A percentile compares a stretch with the other conserved stretches of the same genome.
These are phyloP conservation scores for Hydrangea macrophylla DNA, from an alignment of 148 eudicot genomes.

Conservation along the genomic window DNA sequence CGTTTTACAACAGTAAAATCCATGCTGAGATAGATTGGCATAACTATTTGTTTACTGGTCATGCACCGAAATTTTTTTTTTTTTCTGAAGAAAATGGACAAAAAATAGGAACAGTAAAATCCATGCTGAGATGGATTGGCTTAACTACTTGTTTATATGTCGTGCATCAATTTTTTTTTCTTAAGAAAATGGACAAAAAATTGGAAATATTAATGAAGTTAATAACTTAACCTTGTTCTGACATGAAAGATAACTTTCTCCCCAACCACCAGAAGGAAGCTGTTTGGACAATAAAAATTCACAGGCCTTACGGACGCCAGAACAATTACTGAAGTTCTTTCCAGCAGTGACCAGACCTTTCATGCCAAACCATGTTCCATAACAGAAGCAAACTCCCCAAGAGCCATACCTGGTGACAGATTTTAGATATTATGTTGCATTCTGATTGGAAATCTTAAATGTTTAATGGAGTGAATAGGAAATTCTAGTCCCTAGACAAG, in stretches of 20 bases:
- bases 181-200: too few species aligned
- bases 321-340: constrained; percentile 46
- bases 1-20: too few species aligned
- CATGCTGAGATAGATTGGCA: too few species aligned
- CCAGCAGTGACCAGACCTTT: constrained; percentile 77
- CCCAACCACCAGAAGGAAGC: constrained; percentile 88
- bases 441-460: background rate
- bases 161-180: too few species aligned
- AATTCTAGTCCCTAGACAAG: background rate
- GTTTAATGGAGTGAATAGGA: background rate
- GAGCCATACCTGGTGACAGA: constrained; percentile 73
- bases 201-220: too few species aligned
- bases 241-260: constrained; percentile 94
- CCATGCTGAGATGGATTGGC: too few species aligned
- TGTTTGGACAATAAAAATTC: constrained; percentile 79
- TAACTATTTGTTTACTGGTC: too few species aligned
- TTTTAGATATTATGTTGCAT: background rate
- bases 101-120: too few species aligned
- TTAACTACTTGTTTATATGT: too few species aligned
- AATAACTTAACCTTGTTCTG: constrained; percentile 58
- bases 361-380: constrained; percentile 89
- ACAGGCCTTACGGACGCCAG: constrained; percentile 78
- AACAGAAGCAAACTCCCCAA: constrained; percentile 94
- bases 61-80: too few species aligned
- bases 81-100: too few species aligned